Evolutionary conservation across 805 yeast genomes (phyloP), one percentile per base, ranked within the genome.

Genomic region (Saccharomycopsis sp.): DNA sequence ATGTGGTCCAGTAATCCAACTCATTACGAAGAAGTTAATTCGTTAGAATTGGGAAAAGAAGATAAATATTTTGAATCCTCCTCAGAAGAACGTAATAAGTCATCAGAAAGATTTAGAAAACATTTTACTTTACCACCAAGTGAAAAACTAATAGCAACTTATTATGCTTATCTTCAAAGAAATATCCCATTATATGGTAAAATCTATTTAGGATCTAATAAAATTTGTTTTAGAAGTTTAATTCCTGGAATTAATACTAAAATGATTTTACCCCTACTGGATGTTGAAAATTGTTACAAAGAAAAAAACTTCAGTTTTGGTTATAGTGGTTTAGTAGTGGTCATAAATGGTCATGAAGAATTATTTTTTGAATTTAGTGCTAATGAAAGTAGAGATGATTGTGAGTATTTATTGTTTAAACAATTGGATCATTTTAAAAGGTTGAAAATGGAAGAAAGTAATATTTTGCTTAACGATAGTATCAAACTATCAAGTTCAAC

Each of bases 121-220:
- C 79, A 77, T 50, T 89, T 89, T 50, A 72, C 87, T 0, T 60
- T 88, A 9, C 66, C 70, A 4, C 66, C 64, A 0, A 53, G 62
- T 2, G 75, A 74, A 30, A 55, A 53, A 3, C 61, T 88, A 34
- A 57, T 79, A 0, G 76, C 94, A 0, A 68, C 85, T 1, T 89
- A 85, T 52, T 79, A 72, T 52, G 67, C 79, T 1, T 77, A 83
- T 58, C 53, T 86, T 14, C 78, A 74, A 48, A 70, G 82, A 48
- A 72, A 81, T 10, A 61, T 85, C 15, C 95, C 95, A 1, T 63
- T 77, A 1, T 87, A 84, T 58, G 97, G 97, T 1, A 83, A 84
- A 51, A 52, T 88, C 2, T 86, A 86, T 55, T 51, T 89, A 10
- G 84, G 94, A 0, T 63, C 69, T 15, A 67, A 66, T 23, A 73